Conservation (phyloP, 768 basidiomycete genomes). For the Lanmaoa rubissima region DNA sequence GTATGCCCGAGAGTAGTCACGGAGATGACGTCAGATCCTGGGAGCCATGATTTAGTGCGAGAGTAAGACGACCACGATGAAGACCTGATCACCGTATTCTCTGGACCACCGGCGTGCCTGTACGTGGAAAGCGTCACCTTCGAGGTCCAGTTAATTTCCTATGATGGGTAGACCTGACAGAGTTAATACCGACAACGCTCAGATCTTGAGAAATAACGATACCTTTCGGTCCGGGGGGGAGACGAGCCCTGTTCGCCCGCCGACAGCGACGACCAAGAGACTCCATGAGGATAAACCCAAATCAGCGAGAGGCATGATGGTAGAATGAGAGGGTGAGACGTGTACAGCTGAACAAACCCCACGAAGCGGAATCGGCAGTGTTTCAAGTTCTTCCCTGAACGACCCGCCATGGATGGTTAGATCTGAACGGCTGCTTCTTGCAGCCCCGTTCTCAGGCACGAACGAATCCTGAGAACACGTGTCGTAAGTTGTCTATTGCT, state of each 20-base stretch:
- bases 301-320: not conserved
- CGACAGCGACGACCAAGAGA: not conserved
- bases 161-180: not conserved
- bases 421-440: not conserved
- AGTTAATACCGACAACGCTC: not conserved
- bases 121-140: not conserved
- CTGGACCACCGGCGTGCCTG: not conserved
- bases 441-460: not conserved
- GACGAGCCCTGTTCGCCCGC: not conserved
- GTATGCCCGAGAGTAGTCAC: conserved; percentile 4
- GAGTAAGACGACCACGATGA: not conserved
- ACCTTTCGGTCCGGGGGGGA: conserved; percentile 5
- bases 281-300: not conserved
- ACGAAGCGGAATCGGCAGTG: not conserved
- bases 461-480: not conserved
- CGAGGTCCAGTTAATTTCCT: not conserved
- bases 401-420: not conserved
- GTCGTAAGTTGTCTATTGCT: not conserved
- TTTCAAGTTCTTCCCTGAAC: too few species aligned
- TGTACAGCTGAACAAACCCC: not conserved
- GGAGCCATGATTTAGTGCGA: not conserved
- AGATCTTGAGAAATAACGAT: not conserved
- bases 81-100: not conserved
- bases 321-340: not conserved
- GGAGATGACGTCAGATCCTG: conserved; percentile 1